Conservation (phyloP, 106 monocot species). For the Dendrobium huoshanense region DNA sequence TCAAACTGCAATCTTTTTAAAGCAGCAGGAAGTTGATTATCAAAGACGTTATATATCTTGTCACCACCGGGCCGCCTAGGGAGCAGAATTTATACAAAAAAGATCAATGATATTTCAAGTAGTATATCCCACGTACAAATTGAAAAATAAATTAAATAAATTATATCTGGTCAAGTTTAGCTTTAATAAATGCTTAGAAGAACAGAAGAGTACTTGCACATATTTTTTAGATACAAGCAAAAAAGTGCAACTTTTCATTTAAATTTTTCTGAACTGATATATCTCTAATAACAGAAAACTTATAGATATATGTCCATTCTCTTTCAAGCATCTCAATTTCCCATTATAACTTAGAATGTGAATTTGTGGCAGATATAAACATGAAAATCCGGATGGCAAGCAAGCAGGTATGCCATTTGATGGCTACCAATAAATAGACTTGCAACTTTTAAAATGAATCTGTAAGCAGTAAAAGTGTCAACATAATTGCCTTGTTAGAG, state of each 20-base stretch:
- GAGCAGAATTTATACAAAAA: constrained; percentile 4
- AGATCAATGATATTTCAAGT: background rate
- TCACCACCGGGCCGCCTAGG: constrained; percentile 94
- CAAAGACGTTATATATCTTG: constrained; percentile 91
- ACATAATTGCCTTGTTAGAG: no score
- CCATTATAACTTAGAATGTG: background rate
- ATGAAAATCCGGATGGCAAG: background rate
- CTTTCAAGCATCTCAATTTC: background rate
- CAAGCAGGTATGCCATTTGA: background rate
- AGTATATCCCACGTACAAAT: background rate
- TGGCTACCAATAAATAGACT: background rate
- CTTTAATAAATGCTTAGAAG: background rate
- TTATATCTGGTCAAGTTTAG: background rate
- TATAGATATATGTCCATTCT: background rate
- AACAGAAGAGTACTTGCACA: background rate
- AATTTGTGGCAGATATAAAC: background rate
- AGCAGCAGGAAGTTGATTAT: constrained; percentile 95
- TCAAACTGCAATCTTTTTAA: constrained; percentile 96
- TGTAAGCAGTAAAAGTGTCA: background rate
- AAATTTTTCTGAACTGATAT: background rate
- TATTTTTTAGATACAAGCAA: background rate
- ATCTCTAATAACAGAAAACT: background rate
- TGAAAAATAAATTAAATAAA: background rate
- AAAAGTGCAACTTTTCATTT: background rate
- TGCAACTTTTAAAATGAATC: background rate